phyloP scores from a whole-genome alignment of 495 filamentous ascomycete genomes.

The Aspergillus coremiiformis region DNA sequence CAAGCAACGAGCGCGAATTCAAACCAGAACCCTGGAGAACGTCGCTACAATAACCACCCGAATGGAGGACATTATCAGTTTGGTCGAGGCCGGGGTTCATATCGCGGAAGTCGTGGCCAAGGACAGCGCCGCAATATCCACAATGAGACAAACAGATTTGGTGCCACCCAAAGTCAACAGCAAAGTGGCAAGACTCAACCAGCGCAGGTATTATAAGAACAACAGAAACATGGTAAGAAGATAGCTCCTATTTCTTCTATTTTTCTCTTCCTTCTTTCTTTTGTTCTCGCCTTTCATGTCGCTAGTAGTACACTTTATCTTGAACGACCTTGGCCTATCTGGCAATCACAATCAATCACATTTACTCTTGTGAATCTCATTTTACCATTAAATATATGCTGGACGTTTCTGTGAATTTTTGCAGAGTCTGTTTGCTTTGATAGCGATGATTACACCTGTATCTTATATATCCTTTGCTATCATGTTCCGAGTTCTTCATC shows the following conservation, averaged over 20 bases:
- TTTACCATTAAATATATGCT: not conserved
- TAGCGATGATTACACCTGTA: constrained; percentile 1
- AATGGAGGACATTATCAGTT: constrained; percentile 34
- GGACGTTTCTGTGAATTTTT: not conserved
- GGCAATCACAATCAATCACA: not conserved
- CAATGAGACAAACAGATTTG: constrained; percentile 27
- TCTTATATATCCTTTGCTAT: not conserved
- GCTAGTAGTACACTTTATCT: not conserved
- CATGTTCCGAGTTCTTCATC: not conserved
- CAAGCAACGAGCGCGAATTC: constrained; percentile 17
- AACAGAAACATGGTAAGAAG: not conserved
- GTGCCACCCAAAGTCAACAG: constrained; percentile 21
- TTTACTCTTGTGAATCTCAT: not conserved
- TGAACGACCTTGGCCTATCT: not conserved
- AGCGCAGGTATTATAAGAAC: constrained; percentile 21
- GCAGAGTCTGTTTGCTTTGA: not conserved
- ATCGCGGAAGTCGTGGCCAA: constrained; percentile 40
- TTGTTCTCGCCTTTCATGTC: not conserved
- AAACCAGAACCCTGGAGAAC: constrained; percentile 25
- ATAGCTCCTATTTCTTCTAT: not conserved
- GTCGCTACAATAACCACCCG: constrained; percentile 31
- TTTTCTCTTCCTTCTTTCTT: not conserved
- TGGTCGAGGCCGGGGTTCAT: constrained; percentile 33
- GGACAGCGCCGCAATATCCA: constrained; percentile 36
- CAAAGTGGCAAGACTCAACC: constrained; percentile 28